Conservation (phyloP, 306 rosid species). For the Calophaca sinica region DNA sequence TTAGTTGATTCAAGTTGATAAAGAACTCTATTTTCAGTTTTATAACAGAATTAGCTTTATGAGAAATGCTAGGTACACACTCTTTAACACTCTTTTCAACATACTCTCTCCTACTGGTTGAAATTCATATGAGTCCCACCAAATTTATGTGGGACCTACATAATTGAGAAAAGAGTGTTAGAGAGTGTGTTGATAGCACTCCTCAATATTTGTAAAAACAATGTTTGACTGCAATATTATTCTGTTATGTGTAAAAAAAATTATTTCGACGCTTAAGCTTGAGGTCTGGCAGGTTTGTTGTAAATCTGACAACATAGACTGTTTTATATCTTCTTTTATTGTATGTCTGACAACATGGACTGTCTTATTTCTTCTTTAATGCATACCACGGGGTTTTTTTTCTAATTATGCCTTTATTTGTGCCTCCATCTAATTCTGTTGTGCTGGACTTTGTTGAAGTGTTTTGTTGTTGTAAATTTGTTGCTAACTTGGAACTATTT, state of each 20-base stretch:
- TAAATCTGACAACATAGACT: neutral
- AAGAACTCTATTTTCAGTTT: constrained; percentile 1
- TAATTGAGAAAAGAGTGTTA: too few relatives aligned
- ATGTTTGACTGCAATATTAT: neutral
- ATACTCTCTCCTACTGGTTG: too few relatives aligned
- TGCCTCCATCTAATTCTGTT: constrained; percentile 7
- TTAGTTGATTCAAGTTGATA: too few relatives aligned
- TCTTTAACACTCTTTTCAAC: too few relatives aligned
- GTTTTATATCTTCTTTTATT: too few relatives aligned
- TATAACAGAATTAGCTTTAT: neutral
- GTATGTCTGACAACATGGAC: neutral
- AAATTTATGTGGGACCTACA: too few relatives aligned
- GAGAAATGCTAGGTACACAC: too few relatives aligned
- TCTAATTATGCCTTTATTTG: constrained; percentile 11
- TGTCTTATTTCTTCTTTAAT: neutral
- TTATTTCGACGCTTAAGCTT: neutral
- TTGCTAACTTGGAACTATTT: constrained; percentile 9
- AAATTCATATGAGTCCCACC: too few relatives aligned
- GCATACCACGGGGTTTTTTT: neutral
- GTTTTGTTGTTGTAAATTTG: neutral
- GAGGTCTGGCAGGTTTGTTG: neutral
- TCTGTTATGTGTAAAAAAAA: neutral
- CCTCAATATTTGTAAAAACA: neutral
- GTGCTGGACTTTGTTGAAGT: neutral
- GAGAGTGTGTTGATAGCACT: too few relatives aligned